A percentile compares a stretch with the other conserved stretches of the same genome.
Conservation (phyloP, 805 yeast species). For the Pichia phayaonensis region DNA sequence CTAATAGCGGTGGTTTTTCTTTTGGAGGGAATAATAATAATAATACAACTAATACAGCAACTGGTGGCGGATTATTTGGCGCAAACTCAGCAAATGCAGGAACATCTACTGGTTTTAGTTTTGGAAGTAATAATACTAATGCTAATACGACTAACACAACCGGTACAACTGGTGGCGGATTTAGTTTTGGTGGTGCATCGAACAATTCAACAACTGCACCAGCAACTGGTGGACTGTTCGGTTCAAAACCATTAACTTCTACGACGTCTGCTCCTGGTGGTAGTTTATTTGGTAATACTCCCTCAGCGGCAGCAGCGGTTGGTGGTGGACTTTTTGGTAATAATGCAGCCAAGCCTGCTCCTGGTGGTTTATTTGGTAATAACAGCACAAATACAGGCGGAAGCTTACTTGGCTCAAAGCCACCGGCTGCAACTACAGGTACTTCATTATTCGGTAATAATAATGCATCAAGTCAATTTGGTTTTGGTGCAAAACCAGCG, state of each 20-base stretch:
- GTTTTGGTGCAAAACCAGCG: constrained; percentile 25
- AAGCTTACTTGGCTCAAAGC: constrained; percentile 19
- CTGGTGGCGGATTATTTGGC: constrained; percentile 18
- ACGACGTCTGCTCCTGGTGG: constrained; percentile 16
- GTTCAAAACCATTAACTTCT: constrained; percentile 14
- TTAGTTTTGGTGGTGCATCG: not conserved
- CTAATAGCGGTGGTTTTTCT: constrained; percentile 1
- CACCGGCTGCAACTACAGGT: constrained; percentile 1
- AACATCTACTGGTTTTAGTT: constrained; percentile 25
- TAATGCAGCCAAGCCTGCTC: not conserved
- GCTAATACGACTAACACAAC: constrained; percentile 10
- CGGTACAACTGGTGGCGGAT: not conserved
- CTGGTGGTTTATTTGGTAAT: constrained; percentile 18
- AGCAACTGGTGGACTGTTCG: constrained; percentile 21
- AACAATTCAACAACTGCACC: not conserved
- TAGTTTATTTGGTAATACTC: constrained; percentile 17
- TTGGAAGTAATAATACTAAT: constrained; percentile 22
- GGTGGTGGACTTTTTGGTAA: constrained; percentile 32
- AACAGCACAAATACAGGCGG: constrained; percentile 8
- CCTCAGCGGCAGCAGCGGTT: not conserved
- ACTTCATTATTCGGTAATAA: constrained; percentile 13
- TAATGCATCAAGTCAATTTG: constrained; percentile 14
- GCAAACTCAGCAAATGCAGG: constrained; percentile 11
- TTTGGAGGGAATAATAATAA: constrained; percentile 17
- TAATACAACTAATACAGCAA: constrained; percentile 12